Conservation (phyloP, 768 basidiomycete species). For the Chiua virens region DNA sequence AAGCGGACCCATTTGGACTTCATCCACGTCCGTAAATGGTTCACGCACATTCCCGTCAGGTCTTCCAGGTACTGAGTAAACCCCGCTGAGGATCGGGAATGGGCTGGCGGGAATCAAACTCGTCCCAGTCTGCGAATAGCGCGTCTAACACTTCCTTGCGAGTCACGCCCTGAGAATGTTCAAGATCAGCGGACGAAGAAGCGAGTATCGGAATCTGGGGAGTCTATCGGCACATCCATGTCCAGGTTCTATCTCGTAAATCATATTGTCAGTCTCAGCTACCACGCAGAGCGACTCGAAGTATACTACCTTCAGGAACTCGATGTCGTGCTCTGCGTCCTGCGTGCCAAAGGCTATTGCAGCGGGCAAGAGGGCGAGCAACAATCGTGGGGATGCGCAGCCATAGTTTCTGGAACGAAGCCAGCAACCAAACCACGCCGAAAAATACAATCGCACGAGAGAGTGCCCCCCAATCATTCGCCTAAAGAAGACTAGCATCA, state of each 20-base stretch:
- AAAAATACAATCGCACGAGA: constrained; percentile 42
- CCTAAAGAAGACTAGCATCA: constrained; percentile 33
- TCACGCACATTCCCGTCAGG: constrained; percentile 43
- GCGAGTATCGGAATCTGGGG: constrained; percentile 33
- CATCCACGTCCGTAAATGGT: constrained; percentile 52
- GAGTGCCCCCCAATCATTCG: constrained; percentile 63
- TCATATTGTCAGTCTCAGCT: neutral
- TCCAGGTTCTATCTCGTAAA: constrained; percentile 49
- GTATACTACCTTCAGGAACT: constrained; percentile 54
- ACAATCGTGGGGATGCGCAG: constrained; percentile 43
- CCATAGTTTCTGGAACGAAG: constrained; percentile 41
- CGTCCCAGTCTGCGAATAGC: constrained; percentile 32
- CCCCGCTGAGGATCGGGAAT: constrained; percentile 44
- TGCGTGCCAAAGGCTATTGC: constrained; percentile 51
- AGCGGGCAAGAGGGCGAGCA: constrained; percentile 41
- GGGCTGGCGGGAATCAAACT: constrained; percentile 32
- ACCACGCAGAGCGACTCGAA: neutral
- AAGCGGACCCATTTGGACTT: constrained; percentile 50
- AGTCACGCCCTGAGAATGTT: constrained; percentile 11
- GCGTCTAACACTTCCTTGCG: constrained; percentile 9
- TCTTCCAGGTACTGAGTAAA: constrained; percentile 41
- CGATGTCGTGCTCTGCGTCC: constrained; percentile 44
- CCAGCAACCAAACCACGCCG: neutral
- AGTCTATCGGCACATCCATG: constrained; percentile 41
- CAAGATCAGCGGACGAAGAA: constrained; percentile 34